A percentile compares a stretch with the other conserved stretches of the same genome.
Conservation (phyloP, 768 basidiomycete genomes). For the Rhodotorula paludigena region DNA sequence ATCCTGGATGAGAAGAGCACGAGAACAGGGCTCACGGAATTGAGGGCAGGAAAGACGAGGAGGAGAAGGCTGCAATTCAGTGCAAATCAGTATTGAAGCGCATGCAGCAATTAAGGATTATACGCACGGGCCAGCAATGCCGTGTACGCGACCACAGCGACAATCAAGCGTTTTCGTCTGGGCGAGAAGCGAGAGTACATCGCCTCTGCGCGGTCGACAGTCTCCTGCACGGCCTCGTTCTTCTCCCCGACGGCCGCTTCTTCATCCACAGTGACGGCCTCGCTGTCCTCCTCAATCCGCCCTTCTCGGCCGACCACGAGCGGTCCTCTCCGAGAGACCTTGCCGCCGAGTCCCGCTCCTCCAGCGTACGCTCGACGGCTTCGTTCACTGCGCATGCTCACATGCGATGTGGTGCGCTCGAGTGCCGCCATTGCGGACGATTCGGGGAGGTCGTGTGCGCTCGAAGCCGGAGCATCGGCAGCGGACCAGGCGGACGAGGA, state of each 20-base stretch:
- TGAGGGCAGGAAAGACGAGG: neutral
- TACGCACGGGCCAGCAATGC: constrained; percentile 13
- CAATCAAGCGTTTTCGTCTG: neutral
- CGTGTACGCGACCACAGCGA: constrained; percentile 4
- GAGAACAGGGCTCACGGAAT: neutral
- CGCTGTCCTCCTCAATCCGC: neutral
- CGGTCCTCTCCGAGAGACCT: neutral
- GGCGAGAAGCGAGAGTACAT: constrained; percentile 17
- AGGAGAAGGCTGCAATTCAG: neutral
- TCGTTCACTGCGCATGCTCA: neutral
- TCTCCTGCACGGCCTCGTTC: constrained; percentile 2
- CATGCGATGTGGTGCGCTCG: neutral
- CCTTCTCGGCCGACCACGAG: neutral
- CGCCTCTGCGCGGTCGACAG: neutral
- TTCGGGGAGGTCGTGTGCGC: constrained; percentile 1
- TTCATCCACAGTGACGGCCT: neutral
- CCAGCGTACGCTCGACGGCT: neutral
- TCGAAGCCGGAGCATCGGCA: neutral
- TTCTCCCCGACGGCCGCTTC: neutral
- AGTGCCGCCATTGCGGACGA: neutral
- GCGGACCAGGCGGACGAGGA: neutral
- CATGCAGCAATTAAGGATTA: neutral
- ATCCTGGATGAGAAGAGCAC: neutral
- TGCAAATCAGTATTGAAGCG: too few species aligned
- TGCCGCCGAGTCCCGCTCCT: neutral